phyloP scores from a whole-genome alignment of 1,139 yeast species.

The Suhomyces wounanorum region DNA sequence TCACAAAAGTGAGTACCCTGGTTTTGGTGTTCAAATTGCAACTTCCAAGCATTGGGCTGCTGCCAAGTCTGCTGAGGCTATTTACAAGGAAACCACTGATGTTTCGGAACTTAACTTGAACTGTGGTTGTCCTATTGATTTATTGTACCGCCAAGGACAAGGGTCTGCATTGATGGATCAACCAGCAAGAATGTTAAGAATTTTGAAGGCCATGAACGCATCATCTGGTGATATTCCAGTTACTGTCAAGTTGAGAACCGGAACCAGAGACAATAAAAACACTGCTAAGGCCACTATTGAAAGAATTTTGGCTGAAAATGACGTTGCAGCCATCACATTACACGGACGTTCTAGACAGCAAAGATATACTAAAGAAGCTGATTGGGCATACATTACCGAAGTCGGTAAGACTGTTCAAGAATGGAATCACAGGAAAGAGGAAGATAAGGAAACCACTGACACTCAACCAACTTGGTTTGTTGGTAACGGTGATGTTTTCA shows the following conservation, averaged over 20 bases:
- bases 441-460: conserved; percentile 55
- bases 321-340: conserved; percentile 86
- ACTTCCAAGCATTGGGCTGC: conserved; percentile 93
- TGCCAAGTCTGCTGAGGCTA: conserved; percentile 82
- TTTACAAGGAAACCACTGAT: conserved; percentile 54
- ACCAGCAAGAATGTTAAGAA: conserved; percentile 76
- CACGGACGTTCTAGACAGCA: conserved; percentile 98
- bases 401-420: conserved; percentile 70
- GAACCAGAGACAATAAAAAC: conserved; percentile 81
- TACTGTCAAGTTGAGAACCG: conserved; percentile 90
- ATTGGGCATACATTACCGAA: conserved; percentile 85
- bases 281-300: conserved; percentile 77
- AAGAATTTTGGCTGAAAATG: conserved; percentile 72
- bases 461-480: conserved; percentile 57
- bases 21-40: conserved; percentile 93
- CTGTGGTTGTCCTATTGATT: conserved; percentile 97
- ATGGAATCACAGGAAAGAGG: conserved; percentile 56
- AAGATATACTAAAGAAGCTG: conserved; percentile 85
- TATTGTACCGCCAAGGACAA: conserved; percentile 89
- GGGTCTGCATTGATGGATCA: conserved; percentile 94
- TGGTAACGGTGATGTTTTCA: conserved; percentile 93
- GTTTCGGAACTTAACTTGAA: conserved; percentile 84
- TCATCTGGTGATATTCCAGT: conserved; percentile 88
- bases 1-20: conserved; percentile 77
- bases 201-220: conserved; percentile 85